Conservation (phyloP, 805 yeast species). For the Candida arabinofermentans region DNA sequence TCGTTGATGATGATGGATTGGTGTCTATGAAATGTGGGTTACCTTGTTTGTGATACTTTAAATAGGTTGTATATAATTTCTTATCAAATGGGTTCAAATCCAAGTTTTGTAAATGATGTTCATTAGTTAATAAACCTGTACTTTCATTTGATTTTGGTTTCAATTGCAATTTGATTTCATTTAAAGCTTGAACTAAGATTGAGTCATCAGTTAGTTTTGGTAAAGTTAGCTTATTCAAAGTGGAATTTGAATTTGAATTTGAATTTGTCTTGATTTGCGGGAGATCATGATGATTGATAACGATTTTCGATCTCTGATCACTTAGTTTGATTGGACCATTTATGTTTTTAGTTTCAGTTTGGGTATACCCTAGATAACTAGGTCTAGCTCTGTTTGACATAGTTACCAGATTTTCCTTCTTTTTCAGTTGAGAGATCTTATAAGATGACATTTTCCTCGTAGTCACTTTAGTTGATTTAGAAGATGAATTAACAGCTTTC, state of each 20-base stretch:
- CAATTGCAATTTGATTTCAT: constrained; percentile 5
- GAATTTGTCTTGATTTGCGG: no score
- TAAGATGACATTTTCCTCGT: constrained; percentile 10
- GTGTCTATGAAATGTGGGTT: neutral
- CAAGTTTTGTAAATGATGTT: constrained; percentile 2
- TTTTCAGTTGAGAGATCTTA: constrained; percentile 12
- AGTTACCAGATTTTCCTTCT: constrained; percentile 8
- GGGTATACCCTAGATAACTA: constrained; percentile 4
- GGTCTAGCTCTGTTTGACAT: constrained; percentile 18
- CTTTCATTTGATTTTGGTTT: neutral
- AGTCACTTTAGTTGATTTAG: neutral
- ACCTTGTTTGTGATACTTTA: neutral
- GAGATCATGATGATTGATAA: no score
- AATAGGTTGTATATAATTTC: constrained; percentile 1
- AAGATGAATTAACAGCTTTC: neutral
- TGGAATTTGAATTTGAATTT: neutral
- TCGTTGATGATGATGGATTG: no score
- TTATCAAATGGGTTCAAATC: constrained; percentile 1
- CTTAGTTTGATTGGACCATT: neutral
- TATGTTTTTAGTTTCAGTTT: neutral
- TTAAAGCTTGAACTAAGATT: constrained; percentile 5
- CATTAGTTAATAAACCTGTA: constrained; percentile 1
- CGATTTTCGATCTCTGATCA: constrained; percentile 5
- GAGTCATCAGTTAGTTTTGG: constrained; percentile 9
- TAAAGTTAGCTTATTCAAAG: constrained; percentile 1